These are phyloP conservation scores for Cichorium intybus DNA, from an alignment of 140 eudicot genomes.

Conservation along the genomic window DNA sequence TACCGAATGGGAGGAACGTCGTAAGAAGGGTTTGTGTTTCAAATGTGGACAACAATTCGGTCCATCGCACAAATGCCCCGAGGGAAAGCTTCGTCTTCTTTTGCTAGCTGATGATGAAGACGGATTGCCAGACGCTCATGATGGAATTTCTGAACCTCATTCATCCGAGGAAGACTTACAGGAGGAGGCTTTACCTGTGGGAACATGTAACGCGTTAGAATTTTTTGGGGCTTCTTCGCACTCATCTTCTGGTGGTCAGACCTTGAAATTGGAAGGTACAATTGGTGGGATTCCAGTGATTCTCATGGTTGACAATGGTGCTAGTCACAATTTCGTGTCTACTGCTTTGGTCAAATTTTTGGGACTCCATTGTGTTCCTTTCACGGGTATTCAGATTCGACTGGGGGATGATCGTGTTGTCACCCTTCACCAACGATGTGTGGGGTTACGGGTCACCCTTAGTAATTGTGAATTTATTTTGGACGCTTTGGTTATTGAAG, in stretches of 20 bases:
- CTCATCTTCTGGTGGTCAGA: too few species aligned
- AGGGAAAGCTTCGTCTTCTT: neutral
- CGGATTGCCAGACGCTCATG: too few species aligned
- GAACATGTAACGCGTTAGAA: neutral
- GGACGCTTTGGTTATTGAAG: neutral
- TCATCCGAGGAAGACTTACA: too few species aligned
- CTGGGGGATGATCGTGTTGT: neutral
- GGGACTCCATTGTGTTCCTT: neutral
- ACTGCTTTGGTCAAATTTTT: neutral
- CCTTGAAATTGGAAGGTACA: neutral
- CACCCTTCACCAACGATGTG: too few species aligned
- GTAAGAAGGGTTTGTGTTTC: neutral
- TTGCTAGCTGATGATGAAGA: neutral
- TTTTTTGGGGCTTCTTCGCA: too few species aligned
- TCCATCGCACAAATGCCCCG: neutral
- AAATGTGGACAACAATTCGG: neutral
- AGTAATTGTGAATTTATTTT: too few species aligned
- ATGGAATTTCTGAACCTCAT: too few species aligned
- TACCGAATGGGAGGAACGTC: too few species aligned
- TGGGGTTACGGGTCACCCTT: too few species aligned
- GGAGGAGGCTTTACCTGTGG: too few species aligned
- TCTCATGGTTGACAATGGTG: neutral
- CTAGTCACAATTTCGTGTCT: neutral
- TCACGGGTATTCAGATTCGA: neutral
- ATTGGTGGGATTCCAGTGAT: neutral